Base-by-base conservation (phyloP, 306 rosid species). In the Castanea crenata region DNA sequence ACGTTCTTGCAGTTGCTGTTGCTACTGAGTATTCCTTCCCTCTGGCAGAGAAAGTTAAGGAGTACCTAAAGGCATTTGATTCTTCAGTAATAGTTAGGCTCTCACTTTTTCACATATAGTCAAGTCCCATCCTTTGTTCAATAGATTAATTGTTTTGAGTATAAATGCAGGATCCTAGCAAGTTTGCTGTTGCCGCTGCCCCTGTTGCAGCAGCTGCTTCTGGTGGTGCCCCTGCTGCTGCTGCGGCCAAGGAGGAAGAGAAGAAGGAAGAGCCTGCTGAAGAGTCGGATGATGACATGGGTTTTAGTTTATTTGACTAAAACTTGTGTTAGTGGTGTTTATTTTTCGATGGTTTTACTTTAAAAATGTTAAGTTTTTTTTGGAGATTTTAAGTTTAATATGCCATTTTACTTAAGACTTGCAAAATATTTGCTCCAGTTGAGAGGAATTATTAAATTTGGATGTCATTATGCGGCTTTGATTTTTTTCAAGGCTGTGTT, bases 21-120 rank as follows among this genome's bases (percentile, higher is more conserved):
- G 90, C 89, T 20, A 92, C 94, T 0, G 88, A 88, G 18, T 94
- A 91, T 55, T 54, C 90, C 44, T 92, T 86, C 88, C 88, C 97
- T 0, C 89, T 85, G 74, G 98, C 98, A 0, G 97, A 92, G 18
- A 35, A 92, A 79, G 94, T 91, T 38, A 92, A 94, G 88, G 98
- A 92, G 86, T 92, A 69, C 65, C 76, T 92, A 1, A 78, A 84
- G 98, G 98, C 92, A 87, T 3, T 74, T 20, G 3, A 14, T 55
- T 65, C 70, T 55, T 67, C 27, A 9, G 16, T 5, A 1, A 7
- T 7, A 6, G 5, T 67, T 3, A 5, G 41, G 21, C 70, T 29
- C 44, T 31, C 31, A 1, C 27, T 20, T 15, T 56, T 64, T 25
- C 3, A 7, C 12, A 1, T 11, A 25, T 9, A 12, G 20, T 51